phyloP scores from a whole-genome alignment of 306 rosid species.

The Crataegus laevigata region DNA sequence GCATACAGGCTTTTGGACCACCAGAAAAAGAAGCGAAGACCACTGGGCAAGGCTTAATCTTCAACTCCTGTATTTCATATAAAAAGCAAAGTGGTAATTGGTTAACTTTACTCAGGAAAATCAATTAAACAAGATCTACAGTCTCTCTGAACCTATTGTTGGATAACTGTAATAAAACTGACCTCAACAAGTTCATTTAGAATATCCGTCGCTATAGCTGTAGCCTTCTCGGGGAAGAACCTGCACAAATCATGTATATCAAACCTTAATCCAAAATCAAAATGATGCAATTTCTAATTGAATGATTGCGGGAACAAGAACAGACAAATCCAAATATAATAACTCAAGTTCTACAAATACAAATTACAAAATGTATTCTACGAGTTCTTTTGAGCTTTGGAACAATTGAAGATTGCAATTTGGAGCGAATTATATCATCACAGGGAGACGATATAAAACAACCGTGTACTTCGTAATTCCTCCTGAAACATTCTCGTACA shows the following conservation, averaged over 20 bases:
- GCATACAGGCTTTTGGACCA: constrained; percentile 85
- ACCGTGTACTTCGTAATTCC: background rate
- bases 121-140: background rate
- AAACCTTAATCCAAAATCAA: background rate
- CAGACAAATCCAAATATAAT: background rate
- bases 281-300: background rate
- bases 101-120: constrained; percentile 1
- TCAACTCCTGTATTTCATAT: constrained; percentile 53
- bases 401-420: background rate
- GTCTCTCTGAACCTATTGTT: background rate
- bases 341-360: background rate
- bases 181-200: constrained; percentile 80
- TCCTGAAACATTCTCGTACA: background rate
- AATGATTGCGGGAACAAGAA: background rate
- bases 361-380: background rate
- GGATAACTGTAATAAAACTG: constrained; percentile 11
- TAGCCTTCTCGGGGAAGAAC: constrained; percentile 88
- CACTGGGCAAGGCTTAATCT: constrained; percentile 65
- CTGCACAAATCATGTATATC: constrained; percentile 34
- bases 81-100: background rate
- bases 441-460: background rate
- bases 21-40: constrained; percentile 90
- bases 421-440: background rate
- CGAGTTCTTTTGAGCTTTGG: background rate
- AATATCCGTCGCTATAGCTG: constrained; percentile 54